Base-by-base conservation (phyloP, 495 filamentous ascomycete genomes). In the Hyaloscypha finlandica region DNA sequence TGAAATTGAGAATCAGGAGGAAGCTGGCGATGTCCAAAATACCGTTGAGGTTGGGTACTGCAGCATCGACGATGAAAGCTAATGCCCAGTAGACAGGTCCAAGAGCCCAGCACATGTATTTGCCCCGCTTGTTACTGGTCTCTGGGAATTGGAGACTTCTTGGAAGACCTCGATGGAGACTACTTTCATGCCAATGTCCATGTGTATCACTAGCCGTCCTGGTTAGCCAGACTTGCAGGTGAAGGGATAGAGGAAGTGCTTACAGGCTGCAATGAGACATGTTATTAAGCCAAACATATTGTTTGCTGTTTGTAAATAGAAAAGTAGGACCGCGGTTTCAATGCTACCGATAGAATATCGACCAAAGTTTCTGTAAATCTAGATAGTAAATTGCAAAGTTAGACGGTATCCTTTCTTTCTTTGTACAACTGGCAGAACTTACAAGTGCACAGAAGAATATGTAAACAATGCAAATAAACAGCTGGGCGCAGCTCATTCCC, bases 151-250 rank as follows among this genome's bases (percentile, higher is more conserved):
- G 61, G 86, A 77, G 35, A 86, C 64, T 57, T 86, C 83, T 48
- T 84, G 76, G 19, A 85, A 66, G 48, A 88, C 76, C 59, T 88
- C 86, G 68, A 53, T 30, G 74, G 88, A 89, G 39, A 88, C 71
- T 14, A 86, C 82, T 70, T 88, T 89, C 66, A 89, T 79, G 16
- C 86, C 86, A 67, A 88, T 87, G 65, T 89, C 88, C 42, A 84
- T 82, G 73, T 88, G 87, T 6, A 88, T 76, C 8, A 53, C 51
- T 53, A 53, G 19, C 2, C 8, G 16, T 16, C 6, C 6, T 53
- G 19, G 51, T 53, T 53, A 53, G 51, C 4, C 19, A 53, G 22
- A 5, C 6, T n/a, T 25, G 22, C 6, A 20, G 8, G 19, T 25
- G 25, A 2, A 8, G 51, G 22, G 51, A 53, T 12, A 2, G 51